phyloP scores from a whole-genome alignment of 2,329 filamentous ascomycete species.

The Fusarium nanum region DNA sequence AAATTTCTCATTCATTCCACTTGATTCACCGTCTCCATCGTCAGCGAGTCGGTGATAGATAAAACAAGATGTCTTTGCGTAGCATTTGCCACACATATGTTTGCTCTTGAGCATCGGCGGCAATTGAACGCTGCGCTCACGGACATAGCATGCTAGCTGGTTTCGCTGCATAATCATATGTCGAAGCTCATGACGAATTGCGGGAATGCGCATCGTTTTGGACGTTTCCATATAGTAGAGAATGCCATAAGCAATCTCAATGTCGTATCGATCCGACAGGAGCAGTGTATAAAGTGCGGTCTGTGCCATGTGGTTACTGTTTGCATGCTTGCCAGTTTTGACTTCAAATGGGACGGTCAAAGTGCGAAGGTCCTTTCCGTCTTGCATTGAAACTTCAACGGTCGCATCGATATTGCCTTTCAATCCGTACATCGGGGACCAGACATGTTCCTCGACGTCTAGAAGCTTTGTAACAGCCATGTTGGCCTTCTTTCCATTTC shows the following conservation, averaged over 20 bases:
- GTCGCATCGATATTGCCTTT: constrained; percentile 99
- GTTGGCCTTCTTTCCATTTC: constrained; percentile 78
- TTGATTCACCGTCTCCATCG: constrained; percentile 81
- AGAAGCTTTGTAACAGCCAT: constrained; percentile 94
- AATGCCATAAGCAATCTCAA: constrained; percentile 89
- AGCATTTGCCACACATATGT: constrained; percentile 86
- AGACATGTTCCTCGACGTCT: constrained; percentile 97
- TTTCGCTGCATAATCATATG: constrained; percentile 99
- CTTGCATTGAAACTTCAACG: constrained; percentile 84
- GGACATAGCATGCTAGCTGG: constrained; percentile 84
- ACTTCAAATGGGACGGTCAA: constrained; percentile 94
- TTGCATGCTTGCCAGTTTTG: constrained; percentile 90
- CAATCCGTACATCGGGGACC: constrained; percentile 96
- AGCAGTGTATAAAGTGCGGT: constrained; percentile 94
- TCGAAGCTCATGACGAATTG: constrained; percentile 86
- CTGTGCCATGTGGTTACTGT: constrained; percentile 87
- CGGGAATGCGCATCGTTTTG: constrained; percentile 84
- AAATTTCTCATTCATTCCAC: constrained; percentile 85
- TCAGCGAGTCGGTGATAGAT: constrained; percentile 93
- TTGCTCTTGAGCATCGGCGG: constrained; percentile 88
- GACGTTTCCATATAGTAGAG: constrained; percentile 96
- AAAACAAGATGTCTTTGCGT: constrained; percentile 91
- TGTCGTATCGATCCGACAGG: constrained; percentile 92
- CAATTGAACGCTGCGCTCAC: constrained; percentile 80
- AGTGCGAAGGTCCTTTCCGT: constrained; percentile 72